These are phyloP conservation scores for Neurospora sp. DNA, from an alignment of 495 filamentous ascomycete species.

Conservation along the genomic window DNA sequence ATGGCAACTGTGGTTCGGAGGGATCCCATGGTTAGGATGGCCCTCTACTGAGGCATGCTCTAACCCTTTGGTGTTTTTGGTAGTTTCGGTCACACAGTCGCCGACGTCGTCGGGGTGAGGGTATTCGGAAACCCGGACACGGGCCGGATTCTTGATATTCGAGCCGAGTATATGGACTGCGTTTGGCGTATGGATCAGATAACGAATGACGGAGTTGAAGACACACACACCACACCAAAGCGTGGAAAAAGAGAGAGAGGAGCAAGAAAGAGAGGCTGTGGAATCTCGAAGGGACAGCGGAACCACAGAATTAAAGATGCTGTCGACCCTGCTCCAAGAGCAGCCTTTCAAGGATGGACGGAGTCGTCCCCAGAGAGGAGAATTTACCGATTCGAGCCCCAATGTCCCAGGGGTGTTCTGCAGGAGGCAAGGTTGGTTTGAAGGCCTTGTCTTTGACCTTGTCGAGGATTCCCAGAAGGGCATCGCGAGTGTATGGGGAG, in stretches of 20 bases:
- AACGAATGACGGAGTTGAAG: background rate
- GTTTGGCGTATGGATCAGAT: background rate
- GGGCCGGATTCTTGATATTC: background rate
- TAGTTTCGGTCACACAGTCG: background rate
- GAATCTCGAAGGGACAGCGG: background rate
- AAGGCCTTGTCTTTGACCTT: background rate
- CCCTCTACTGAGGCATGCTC: background rate
- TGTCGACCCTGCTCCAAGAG: background rate
- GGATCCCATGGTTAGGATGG: conserved; percentile 2
- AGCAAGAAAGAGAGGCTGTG: background rate
- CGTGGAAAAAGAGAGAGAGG: background rate
- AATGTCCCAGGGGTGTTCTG: background rate
- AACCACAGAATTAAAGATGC: background rate
- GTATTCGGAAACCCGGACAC: background rate
- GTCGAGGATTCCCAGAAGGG: background rate
- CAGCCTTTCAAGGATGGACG: background rate
- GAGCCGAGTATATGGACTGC: background rate
- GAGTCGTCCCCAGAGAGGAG: background rate
- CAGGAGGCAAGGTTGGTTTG: background rate
- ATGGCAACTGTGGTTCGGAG: conserved; percentile 5
- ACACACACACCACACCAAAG: background rate
- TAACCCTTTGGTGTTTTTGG: background rate
- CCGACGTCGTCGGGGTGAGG: background rate
- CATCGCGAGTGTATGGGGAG: background rate
- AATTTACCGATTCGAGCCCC: background rate